These are phyloP conservation scores for Firmiana major DNA, from an alignment of 345 rosid species.

Conservation along the genomic window DNA sequence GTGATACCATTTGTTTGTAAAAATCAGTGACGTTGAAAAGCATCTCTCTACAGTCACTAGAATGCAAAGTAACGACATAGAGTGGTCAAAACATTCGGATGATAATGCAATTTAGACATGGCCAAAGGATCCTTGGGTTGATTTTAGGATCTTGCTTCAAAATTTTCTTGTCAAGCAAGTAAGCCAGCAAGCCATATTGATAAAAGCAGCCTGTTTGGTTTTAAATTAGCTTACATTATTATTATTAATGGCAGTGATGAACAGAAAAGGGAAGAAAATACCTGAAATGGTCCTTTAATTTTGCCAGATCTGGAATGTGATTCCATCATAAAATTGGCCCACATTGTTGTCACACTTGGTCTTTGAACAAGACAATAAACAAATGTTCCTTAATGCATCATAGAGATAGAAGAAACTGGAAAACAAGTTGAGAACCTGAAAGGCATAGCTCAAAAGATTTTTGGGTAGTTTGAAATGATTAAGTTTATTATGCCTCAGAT, in stretches of 20 bases:
- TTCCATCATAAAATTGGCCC: not conserved
- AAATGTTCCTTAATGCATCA: not conserved
- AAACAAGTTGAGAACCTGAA: not conserved
- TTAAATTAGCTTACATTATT: not conserved
- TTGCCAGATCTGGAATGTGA: conserved; percentile 3
- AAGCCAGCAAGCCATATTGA: not conserved
- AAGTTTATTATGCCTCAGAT: too few species aligned
- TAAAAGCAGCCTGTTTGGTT: not conserved
- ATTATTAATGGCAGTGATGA: not conserved
- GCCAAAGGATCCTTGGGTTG: not conserved
- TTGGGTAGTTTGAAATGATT: not conserved
- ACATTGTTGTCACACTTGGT: not conserved
- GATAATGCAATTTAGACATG: not conserved
- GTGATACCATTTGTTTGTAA: not conserved
- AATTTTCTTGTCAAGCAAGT: not conserved
- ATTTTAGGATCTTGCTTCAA: not conserved
- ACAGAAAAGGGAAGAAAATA: not conserved
- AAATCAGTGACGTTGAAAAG: not conserved
- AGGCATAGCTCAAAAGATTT: not conserved
- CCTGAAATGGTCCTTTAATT: not conserved
- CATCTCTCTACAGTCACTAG: not conserved
- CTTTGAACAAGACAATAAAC: not conserved
- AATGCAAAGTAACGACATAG: not conserved
- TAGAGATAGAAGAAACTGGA: not conserved
- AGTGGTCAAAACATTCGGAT: not conserved